phyloP scores from a whole-genome alignment of 345 rosid genomes.

The Sonneratia caseolaris region DNA sequence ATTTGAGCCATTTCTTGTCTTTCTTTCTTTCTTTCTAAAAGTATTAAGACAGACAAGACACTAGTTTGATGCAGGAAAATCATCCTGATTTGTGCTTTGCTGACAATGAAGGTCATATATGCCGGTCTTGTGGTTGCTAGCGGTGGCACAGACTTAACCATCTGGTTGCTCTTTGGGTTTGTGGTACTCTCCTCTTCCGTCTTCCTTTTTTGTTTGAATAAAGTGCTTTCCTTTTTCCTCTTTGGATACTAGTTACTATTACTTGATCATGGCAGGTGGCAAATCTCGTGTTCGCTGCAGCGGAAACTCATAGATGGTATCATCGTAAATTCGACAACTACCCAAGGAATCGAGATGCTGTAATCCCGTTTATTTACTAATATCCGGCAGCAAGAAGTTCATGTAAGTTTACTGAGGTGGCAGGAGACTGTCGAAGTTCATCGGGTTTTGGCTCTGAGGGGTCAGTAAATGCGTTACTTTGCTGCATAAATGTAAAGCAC shows the following conservation, averaged over 20 bases:
- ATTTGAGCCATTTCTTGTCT: too few relatives aligned
- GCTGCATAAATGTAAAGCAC: background rate
- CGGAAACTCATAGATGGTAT: constrained; percentile 74
- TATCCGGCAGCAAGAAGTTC: too few relatives aligned
- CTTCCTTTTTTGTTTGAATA: background rate
- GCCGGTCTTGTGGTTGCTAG: constrained; percentile 58
- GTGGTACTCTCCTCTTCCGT: constrained; percentile 32
- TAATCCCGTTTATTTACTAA: constrained; percentile 44
- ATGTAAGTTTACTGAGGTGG: background rate
- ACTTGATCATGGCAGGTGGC: constrained; percentile 39
- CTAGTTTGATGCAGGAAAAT: background rate
- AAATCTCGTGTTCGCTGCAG: constrained; percentile 53
- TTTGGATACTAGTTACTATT: background rate
- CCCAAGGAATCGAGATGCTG: constrained; percentile 40
- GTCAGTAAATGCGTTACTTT: background rate
- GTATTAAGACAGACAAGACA: background rate
- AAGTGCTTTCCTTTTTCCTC: background rate
- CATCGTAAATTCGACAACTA: constrained; percentile 48
- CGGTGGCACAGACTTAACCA: constrained; percentile 57
- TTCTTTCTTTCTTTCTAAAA: background rate
- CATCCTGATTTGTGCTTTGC: background rate
- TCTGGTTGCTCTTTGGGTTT: constrained; percentile 52
- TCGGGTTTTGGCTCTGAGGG: background rate
- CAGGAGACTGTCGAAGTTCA: background rate
- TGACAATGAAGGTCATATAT: constrained; percentile 46